Base-by-base conservation (phyloP, 2,329 filamentous ascomycete species). In the Diaporthe sp. region DNA sequence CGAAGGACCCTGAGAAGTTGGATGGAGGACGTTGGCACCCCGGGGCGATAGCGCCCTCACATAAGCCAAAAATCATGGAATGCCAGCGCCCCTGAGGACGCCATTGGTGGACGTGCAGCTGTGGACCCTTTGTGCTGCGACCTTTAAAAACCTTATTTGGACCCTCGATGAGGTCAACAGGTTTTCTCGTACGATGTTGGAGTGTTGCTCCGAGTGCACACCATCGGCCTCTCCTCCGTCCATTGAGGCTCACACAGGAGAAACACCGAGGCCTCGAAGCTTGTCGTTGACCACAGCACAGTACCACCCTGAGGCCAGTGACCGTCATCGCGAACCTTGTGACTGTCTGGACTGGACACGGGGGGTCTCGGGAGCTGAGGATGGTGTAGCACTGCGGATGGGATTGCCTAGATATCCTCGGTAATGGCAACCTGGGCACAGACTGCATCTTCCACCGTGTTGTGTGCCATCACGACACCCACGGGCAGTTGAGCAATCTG, bases 1-100 rank as follows among this genome's bases (percentile, higher is more conserved):
- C 46, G 34, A 39, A 69, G 44, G 55, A 65, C 67, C 67, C 67
- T 72, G 73, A 75, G 58, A 75, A 75, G 46, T 75, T 75, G 73
- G 73, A 55, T 55, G 49, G 15, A 69, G 49, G 65, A 72, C 58
- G 49, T 57, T 49, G 46, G 44, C 44, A 71, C 34, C 67, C 73
- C 58, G 31, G 72, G 67, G 15, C 49, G 34, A 75, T 75, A 75
- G 46, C 51, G 55, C 25, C 49, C 53, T 65, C 58, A 37, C 28
- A 72, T 75, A 75, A 75, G 68, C 39, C 49, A 6, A 13, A 72
- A 75, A 72, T 12, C 73, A 62, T 75, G 73, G 58, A 65, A 53
- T 12, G 37, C 13, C 34, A 28, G n/a, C 49, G 34, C 34, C 28
- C 37, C n/a, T 13, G 58, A 17, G 57, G 17, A 72, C 34, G 17